Percentiles rank a stretch among this genome's conserved stretches.
These are phyloP conservation scores for Mariannaea elegans DNA, from an alignment of 2,329 filamentous ascomycete genomes.

Conservation along the genomic window DNA sequence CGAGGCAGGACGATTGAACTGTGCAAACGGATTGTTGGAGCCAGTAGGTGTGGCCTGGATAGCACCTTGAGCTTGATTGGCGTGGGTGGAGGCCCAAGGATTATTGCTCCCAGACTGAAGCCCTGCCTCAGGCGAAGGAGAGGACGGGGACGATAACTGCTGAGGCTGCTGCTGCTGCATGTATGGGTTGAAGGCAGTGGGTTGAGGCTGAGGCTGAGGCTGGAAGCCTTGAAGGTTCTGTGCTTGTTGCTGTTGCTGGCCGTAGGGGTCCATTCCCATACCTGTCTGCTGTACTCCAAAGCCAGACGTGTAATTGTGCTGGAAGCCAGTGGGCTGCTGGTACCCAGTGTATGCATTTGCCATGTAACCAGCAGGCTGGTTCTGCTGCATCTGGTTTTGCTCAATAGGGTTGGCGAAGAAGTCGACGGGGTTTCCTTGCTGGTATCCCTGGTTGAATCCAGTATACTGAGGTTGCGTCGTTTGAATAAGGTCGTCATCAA, in stretches of 20 bases:
- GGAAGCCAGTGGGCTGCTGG: conserved; percentile 59
- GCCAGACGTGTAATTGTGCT: conserved; percentile 71
- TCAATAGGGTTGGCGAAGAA: conserved; percentile 97
- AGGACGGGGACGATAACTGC: conserved; percentile 51
- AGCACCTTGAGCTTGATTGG: conserved; percentile 64
- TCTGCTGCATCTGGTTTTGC: conserved; percentile 74
- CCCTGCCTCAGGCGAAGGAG: conserved; percentile 64
- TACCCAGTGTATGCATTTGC: conserved; percentile 65
- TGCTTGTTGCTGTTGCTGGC: conserved; percentile 52
- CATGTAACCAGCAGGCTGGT: conserved; percentile 83
- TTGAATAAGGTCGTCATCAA: conserved; percentile 78
- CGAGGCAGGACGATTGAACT: conserved; percentile 69
- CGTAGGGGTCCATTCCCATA: conserved; percentile 76
- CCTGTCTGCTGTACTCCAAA: conserved; percentile 70
- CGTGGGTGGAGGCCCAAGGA: conserved; percentile 77
- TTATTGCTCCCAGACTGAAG: conserved; percentile 89
- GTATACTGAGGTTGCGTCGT: conserved; percentile 76
- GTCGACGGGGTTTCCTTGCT: conserved; percentile 95
- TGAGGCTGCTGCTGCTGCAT: conserved; percentile 46
- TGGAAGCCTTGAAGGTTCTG: conserved; percentile 54
- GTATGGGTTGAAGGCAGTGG: conserved; percentile 65
- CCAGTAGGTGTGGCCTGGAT: conserved; percentile 88
- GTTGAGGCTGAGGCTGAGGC: conserved; percentile 60
- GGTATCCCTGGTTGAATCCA: conserved; percentile 95
- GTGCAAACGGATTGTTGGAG: conserved; percentile 97